Evolutionary conservation across 2,329 filamentous ascomycete species (phyloP).

Genomic region (Exophiala sp.): DNA sequence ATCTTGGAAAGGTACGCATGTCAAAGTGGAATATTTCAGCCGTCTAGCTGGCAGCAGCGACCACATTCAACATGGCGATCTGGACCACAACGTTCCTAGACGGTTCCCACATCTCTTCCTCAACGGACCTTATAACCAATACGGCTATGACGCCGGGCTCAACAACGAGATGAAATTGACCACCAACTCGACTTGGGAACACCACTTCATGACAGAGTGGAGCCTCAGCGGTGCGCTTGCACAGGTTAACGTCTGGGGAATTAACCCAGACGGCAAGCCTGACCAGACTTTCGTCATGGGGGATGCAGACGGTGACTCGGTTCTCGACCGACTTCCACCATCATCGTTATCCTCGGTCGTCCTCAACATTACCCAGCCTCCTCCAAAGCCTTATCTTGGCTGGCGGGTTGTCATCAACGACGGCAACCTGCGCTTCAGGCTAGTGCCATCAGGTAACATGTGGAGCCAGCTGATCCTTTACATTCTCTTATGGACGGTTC

Average conservation of each 20-base stretch:
- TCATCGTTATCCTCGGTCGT: slow-evolving; percentile 51
- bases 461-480: slow-evolving; percentile 51
- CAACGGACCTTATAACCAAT: slow-evolving; percentile 59
- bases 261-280: slow-evolving; percentile 57
- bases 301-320: slow-evolving; percentile 55
- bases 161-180: slow-evolving; percentile 48
- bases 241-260: slow-evolving; percentile 62
- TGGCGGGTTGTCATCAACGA: slow-evolving; percentile 55
- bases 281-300: slow-evolving; percentile 56
- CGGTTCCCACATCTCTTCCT: slow-evolving; percentile 59
- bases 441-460: slow-evolving; percentile 51
- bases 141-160: slow-evolving; percentile 57
- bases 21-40: slow-evolving; percentile 60
- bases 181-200: slow-evolving; percentile 50
- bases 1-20: slow-evolving; percentile 56
- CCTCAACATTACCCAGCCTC: slow-evolving; percentile 54
- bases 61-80: slow-evolving; percentile 56
- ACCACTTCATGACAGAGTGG: slow-evolving; percentile 59
- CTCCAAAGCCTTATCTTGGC: slow-evolving; percentile 50
- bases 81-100: slow-evolving; percentile 38
- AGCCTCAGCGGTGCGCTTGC: slow-evolving; percentile 45
- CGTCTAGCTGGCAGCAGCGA: slow-evolving; percentile 53
- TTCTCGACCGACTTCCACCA: slow-evolving; percentile 58
- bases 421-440: slow-evolving; percentile 46
- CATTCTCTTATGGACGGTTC: slow-evolving; percentile 50